Evolutionary conservation across 78 protist genomes (phyloP), one percentile per base, ranked within the genome.

Genomic region (Corallochytrium limacisporum): DNA sequence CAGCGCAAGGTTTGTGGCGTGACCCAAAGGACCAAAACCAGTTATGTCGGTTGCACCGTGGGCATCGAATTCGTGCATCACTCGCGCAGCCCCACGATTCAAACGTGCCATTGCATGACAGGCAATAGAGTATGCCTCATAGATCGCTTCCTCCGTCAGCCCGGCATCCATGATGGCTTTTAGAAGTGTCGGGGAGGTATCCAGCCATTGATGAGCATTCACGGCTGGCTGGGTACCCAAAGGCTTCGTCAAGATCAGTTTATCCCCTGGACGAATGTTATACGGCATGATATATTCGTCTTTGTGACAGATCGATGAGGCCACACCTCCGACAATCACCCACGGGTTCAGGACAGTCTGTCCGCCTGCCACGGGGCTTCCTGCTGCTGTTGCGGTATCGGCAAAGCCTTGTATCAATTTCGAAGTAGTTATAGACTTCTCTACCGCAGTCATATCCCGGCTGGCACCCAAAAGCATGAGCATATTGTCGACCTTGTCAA

Each of bases 41-140:
- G 95, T 90, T 40, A 90, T 90, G 49, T 90, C 95, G 0, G 95
- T 90, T 28, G 86, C 82, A 0, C 77, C 91, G 44, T 69, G 86
- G 7, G 95, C 90, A 8, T 62, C 70, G 38, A 78, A 47, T 43
- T 62, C 77, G 46, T 32, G 74, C 89, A 90, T 81, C 44, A 90
- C 65, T 8, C 70, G 12, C 16, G 61, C 44, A 0, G 53, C 62
- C 20, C 5, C 42, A 54, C 15, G 26, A 28, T 47, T 4, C 16
- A 42, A 12, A 54, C 60, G 53, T 18, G 38, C 44, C 94, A 89
- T 89, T 48, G 69, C 44, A 4, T 22, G 32, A 0, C 56, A 31
- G 3, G 90, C 90, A 40, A 28, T 50, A 16, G 43, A 33, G 31
- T 73, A 86, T 6, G 77, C 59, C 1, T 31, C n/a, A 57, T 51